These are phyloP conservation scores for Aspergillus sp. DNA, from an alignment of 2,329 filamentous ascomycete species.

Conservation along the genomic window DNA sequence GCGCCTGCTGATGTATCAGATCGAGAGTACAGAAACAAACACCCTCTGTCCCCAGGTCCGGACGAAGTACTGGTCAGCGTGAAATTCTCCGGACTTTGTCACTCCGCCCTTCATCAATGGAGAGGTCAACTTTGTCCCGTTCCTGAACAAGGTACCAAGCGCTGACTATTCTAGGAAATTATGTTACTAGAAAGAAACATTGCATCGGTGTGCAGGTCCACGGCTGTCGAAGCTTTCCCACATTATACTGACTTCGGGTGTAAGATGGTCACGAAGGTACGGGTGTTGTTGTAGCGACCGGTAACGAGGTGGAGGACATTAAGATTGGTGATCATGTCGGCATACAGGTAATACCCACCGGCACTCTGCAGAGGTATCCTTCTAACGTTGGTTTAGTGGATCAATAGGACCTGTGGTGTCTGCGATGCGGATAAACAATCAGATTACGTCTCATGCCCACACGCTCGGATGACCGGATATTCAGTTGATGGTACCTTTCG, in stretches of 20 bases:
- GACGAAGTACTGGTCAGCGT: constrained; percentile 7
- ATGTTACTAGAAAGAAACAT: not conserved
- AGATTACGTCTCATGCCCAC: not conserved
- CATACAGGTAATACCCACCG: not conserved
- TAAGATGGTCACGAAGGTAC: constrained; percentile 9
- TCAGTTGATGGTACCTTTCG: constrained; percentile 3
- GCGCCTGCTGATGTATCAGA: not conserved
- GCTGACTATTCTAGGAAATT: not conserved
- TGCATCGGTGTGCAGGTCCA: not conserved
- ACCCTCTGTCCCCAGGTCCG: not conserved
- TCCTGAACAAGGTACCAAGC: not conserved
- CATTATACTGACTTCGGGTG: not conserved
- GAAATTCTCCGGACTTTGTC: constrained; percentile 6
- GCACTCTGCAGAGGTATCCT: fast-evolving
- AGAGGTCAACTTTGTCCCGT: not conserved
- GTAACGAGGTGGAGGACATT: not conserved
- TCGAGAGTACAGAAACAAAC: not conserved
- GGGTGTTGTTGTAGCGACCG: not conserved
- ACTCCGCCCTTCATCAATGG: constrained; percentile 7
- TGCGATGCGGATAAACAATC: not conserved
- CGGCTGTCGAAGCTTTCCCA: not conserved
- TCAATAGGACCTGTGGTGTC: constrained; percentile 5
- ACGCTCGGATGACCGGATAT: constrained; percentile 3
- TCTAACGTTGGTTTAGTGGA: not conserved
- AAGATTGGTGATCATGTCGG: constrained; percentile 6